Evolutionary conservation across 2,329 filamentous ascomycete species (phyloP), one percentile per base, ranked within the genome.

Genomic region (Phaeophleospora eucalypticola): DNA sequence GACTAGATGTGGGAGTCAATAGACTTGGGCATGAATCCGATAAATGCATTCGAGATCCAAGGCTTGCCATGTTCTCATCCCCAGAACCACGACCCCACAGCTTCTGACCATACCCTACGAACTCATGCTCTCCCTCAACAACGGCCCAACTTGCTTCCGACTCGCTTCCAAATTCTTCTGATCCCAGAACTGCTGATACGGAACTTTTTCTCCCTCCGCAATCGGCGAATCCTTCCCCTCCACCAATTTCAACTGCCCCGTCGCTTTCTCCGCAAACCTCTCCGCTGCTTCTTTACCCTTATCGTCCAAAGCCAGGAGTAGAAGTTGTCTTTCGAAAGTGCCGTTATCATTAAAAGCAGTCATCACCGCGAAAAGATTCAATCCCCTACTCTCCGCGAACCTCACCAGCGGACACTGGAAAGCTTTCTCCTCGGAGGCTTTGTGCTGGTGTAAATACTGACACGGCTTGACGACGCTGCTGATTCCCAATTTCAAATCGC

Each of bases 361-460:
- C 83, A 90, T 86, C 45, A 90, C 70, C 8, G 74, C 75, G 7
- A 77, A 78, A 8, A 90, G 61, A 46, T 83, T 80, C n/a, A 90
- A 64, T 0, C 68, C 54, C 46, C 77, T 74, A 61, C 82, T 78
- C n/a, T 66, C 58, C 0, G 76, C 72, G 70, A 82, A 89, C 0
- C 59, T 54, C 12, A 65, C 63, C 1, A 87, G 56, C 8, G 71
- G 73, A 0, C 64, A 51, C 0, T 80, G 59, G 4, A 89, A 72
- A 0, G 71, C 68, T 2, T 68, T 72, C 2, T 78, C 79, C 56
- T 80, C 80, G 6, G 24, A 6, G 24, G 24, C 24, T 29, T 29
- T 29, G 24, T 29, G 24, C 12, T 66, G 59, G 9, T 80, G 63
- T 33, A 90, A 66, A 52, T 82, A 86, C 3, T 68, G 66, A 4